Percentiles rank a stretch among this genome's conserved stretches.
phyloP scores from a whole-genome alignment of 2,329 filamentous ascomycete genomes.

The Xylaria sp. region DNA sequence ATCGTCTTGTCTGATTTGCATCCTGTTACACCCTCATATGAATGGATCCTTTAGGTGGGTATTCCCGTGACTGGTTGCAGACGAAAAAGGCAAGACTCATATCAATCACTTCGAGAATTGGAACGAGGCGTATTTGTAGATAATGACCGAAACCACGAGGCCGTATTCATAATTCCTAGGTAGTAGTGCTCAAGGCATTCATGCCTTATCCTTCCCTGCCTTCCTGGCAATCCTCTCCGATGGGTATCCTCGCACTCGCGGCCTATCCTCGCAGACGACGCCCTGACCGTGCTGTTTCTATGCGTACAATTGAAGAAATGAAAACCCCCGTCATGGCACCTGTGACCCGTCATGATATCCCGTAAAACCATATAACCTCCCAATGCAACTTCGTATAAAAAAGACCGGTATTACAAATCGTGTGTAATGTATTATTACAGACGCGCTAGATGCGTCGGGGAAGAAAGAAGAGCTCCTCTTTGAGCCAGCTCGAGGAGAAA shows the following conservation, averaged over 20 bases:
- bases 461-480: conserved; percentile 33
- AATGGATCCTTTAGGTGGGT: too few relatives aligned
- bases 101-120: background rate
- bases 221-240: conserved; percentile 33
- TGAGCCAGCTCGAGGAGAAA: conserved; percentile 38
- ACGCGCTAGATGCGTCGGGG: conserved; percentile 25
- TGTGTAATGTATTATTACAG: conserved; percentile 35
- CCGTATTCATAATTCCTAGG: conserved; percentile 20
- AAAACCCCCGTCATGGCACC: conserved; percentile 21
- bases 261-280: conserved; percentile 38
- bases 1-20: background rate
- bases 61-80: too few relatives aligned
- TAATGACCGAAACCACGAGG: conserved; percentile 25
- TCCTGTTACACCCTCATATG: too few relatives aligned
- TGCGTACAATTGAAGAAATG: conserved; percentile 24
- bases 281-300: conserved; percentile 38
- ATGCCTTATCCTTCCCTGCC: conserved; percentile 29
- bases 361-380: conserved; percentile 31
- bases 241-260: conserved; percentile 42
- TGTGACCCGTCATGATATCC: conserved; percentile 31
- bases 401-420: conserved; percentile 35
- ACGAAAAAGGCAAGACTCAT: background rate
- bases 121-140: background rate
- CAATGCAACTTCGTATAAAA: conserved; percentile 29
- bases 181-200: conserved; percentile 19